Base-by-base conservation (phyloP, 208 protist species). In the Trypanosoma avium region DNA sequence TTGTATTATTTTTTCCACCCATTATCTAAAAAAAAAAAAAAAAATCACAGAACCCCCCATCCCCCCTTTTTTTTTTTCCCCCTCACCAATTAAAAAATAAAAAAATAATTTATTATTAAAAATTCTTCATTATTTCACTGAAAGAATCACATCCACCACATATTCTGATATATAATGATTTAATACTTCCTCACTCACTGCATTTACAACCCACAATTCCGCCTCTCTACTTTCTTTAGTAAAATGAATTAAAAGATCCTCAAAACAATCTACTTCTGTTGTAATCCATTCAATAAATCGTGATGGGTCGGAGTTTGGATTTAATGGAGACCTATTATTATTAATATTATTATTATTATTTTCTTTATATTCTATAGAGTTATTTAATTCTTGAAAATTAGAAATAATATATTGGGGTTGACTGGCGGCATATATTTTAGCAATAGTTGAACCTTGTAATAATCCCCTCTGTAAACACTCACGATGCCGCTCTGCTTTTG, bases 211-310 rank as follows among this genome's bases (percentile, higher is more conserved):
- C 7, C 4, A 22, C 9, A 22, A 29, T 46, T 61, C 42, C 2
- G 30, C 27, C 13, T 24, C 45, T 9, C 30, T 17, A 26, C 53
- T 61, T 9, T 21, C 32, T 40, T 36, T 40, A 6, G 63, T 61
- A 13, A 38, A n/a, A 17, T 48, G 56, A 29, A 84, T 54, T 10
- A 84, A 53, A 6, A 90, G 50, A 36, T 69, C 74, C 40, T 77
- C 70, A 65, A 84, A 86, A 26, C 58, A 62, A 46, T 90, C 84
- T 17, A 86, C 68, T 12, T 84, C 77, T 3, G 35, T 33, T 21
- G 80, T 67, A 32, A 90, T 70, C 81, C 84, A 90, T 43, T 72
- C 40, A 17, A 90, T 66, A 63, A 86, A 90, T 0, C 70, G 80
- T 8, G 77, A 47, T 24, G 78, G 59, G 1, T 58, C 9, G 4